Evolutionary conservation across 176 grass and related monocot genomes (phyloP).

Genomic region (Eragrostis curvula): DNA sequence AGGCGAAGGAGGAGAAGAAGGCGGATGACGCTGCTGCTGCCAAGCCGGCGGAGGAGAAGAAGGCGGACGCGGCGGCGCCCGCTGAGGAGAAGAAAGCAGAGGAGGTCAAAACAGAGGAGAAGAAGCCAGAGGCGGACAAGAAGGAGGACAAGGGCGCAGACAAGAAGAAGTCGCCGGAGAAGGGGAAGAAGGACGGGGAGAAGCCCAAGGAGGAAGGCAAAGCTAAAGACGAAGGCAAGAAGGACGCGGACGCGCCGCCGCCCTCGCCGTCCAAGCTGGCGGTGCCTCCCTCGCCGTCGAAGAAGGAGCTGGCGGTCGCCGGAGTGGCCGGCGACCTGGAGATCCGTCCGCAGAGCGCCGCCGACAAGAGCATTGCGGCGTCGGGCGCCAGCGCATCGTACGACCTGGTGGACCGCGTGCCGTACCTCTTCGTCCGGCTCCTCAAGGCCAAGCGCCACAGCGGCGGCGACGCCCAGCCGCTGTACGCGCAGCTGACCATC

Average conservation of each 20-base stretch:
- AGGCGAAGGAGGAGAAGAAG: constrained; percentile 33
- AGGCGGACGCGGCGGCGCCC: constrained; percentile 33
- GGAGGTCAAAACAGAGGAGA: constrained; percentile 52
- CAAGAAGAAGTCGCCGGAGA: constrained; percentile 62
- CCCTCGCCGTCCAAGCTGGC: constrained; percentile 42
- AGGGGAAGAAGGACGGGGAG: constrained; percentile 60
- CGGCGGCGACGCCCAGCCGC: constrained; percentile 22
- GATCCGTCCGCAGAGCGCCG: constrained; percentile 57
- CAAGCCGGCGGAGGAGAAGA: constrained; percentile 42
- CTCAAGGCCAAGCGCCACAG: constrained; percentile 81
- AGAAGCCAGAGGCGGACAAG: constrained; percentile 50
- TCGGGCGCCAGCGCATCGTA: constrained; percentile 53
- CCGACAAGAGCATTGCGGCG: constrained; percentile 55
- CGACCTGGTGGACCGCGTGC: constrained; percentile 85
- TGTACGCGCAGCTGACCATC: constrained; percentile 74
- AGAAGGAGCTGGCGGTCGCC: constrained; percentile 51
- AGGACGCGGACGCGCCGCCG: constrained; percentile 26
- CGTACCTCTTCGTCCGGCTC: constrained; percentile 90
- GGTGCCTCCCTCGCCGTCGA: constrained; percentile 58
- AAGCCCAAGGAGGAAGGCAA: constrained; percentile 58
- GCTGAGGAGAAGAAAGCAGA: constrained; percentile 60
- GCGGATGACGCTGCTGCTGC: constrained; percentile 4
- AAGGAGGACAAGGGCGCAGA: constrained; percentile 51
- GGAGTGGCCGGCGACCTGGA: constrained; percentile 68
- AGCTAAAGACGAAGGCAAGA: constrained; percentile 51